These are phyloP conservation scores for Sanghuangporus weigelae DNA, from an alignment of 1,284 basidiomycete species.

Conservation along the genomic window DNA sequence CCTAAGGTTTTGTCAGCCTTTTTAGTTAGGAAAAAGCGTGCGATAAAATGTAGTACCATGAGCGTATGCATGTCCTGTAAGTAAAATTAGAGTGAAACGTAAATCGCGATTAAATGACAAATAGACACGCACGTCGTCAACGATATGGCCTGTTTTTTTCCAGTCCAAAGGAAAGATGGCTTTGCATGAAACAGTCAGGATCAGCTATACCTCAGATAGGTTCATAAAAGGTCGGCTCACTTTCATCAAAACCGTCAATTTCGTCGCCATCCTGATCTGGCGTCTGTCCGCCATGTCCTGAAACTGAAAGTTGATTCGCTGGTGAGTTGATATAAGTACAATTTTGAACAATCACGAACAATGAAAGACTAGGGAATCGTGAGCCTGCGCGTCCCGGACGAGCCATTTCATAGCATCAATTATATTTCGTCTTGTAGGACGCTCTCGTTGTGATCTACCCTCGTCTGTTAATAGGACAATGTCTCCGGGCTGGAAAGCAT, in stretches of 20 bases:
- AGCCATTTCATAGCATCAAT: constrained; percentile 85
- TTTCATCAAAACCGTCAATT: constrained; percentile 65
- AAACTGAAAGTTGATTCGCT: constrained; percentile 37
- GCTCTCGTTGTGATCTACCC: constrained; percentile 39
- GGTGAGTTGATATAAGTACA: background rate
- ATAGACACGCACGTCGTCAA: constrained; percentile 63
- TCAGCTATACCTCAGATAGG: background rate
- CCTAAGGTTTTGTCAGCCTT: constrained; percentile 30
- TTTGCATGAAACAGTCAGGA: constrained; percentile 20
- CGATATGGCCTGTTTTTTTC: constrained; percentile 58
- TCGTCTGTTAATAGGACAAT: constrained; percentile 82
- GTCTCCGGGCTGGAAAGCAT: constrained; percentile 64
- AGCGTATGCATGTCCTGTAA: constrained; percentile 52
- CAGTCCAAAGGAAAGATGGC: constrained; percentile 74
- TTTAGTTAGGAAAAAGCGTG: background rate
- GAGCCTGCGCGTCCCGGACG: constrained; percentile 62
- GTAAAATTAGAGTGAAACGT: constrained; percentile 1
- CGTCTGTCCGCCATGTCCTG: constrained; percentile 82
- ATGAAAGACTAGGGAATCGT: constrained; percentile 88
- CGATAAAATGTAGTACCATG: constrained; percentile 38
- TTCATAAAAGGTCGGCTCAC: constrained; percentile 27
- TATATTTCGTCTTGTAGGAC: constrained; percentile 78
- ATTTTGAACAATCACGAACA: constrained; percentile 40
- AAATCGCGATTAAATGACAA: background rate
- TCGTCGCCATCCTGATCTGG: constrained; percentile 67